phyloP scores from a whole-genome alignment of 2,329 filamentous ascomycete genomes.

The Sclerotinia minor region DNA sequence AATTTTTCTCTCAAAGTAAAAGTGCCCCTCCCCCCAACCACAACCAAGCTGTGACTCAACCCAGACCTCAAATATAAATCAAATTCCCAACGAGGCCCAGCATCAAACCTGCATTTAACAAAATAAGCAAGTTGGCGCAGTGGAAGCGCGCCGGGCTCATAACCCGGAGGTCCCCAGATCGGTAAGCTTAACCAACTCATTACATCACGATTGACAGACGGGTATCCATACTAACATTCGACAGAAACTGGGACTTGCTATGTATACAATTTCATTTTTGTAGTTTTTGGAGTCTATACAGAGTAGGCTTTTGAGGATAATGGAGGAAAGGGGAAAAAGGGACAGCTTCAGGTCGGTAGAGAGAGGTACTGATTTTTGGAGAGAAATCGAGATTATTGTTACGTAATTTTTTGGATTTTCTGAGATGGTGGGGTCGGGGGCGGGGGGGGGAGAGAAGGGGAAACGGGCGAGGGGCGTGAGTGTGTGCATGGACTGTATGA shows the following conservation, averaged over 20 bases:
- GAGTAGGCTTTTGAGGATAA: no score
- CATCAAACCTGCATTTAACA: not conserved
- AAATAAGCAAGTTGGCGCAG: slow-evolving; percentile 43
- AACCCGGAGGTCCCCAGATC: slow-evolving; percentile 44
- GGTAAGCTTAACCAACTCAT: slow-evolving; percentile 11
- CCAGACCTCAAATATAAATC: not conserved
- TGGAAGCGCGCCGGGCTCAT: slow-evolving; percentile 44
- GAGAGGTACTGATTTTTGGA: no score
- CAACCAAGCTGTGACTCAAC: not conserved
- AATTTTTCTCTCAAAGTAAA: no score
- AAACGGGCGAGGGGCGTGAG: no score
- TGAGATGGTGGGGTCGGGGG: no score
- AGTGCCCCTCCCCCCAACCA: no score
- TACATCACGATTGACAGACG: accelerated
- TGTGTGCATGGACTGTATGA: no score
- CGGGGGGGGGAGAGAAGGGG: no score
- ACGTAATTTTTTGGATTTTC: no score
- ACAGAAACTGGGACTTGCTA: slow-evolving; percentile 20
- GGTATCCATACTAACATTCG: not conserved
- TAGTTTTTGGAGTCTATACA: not conserved
- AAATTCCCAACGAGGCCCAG: accelerated
- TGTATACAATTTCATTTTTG: accelerated
- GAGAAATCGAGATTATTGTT: no score
- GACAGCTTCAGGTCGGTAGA: no score
- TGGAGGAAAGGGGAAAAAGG: no score